These are phyloP conservation scores for Hibiscus mutabilis DNA, from an alignment of 345 rosid species.

Conservation along the genomic window DNA sequence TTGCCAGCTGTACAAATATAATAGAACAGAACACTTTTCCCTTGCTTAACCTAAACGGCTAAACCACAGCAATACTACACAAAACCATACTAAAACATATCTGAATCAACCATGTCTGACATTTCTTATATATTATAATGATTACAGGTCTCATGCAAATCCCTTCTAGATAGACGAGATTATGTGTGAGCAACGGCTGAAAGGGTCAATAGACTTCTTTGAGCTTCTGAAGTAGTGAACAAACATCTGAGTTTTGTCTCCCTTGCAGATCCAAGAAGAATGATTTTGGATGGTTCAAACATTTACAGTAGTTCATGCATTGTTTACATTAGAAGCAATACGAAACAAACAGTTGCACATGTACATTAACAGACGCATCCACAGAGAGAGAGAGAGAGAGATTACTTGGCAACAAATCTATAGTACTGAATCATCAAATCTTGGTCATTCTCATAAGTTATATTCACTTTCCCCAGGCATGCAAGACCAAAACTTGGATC, in stretches of 20 bases:
- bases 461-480: conserved; percentile 68
- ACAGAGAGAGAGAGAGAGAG: conserved; percentile 1
- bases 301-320: neutral
- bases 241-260: neutral
- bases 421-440: conserved; percentile 75
- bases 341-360: neutral
- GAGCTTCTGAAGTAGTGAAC: neutral
- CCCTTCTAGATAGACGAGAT: neutral
- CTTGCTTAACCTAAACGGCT: neutral
- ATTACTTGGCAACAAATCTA: conserved; percentile 64
- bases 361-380: neutral
- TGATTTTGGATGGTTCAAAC: neutral
- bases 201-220: neutral
- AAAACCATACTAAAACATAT: neutral
- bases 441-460: conserved; percentile 57
- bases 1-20: neutral
- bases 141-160: neutral
- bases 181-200: neutral
- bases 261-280: neutral
- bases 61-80: neutral
- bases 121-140: neutral
- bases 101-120: neutral
- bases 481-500: conserved; percentile 78
- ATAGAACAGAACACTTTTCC: neutral
- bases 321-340: neutral